phyloP scores from a whole-genome alignment of 306 rosid genomes.

The Cucumis sativus region Cucumber_9930_V3 NC_026661.2:3402001-3402500 shows the following conservation, averaged over 20 bases:
- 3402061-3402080: too few relatives aligned
- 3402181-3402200: background rate
- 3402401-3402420: constrained; percentile 1
- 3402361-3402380: background rate
- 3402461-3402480: background rate
- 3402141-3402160: too few relatives aligned
- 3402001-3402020: too few relatives aligned
- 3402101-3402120: too few relatives aligned
- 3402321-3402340: background rate
- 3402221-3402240: background rate
- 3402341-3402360: constrained; percentile 2
- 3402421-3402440: constrained; percentile 1
- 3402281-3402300: background rate
- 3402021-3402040: too few relatives aligned
- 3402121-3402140: too few relatives aligned
- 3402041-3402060: too few relatives aligned
- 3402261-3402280: background rate
- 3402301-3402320: background rate
- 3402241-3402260: background rate
- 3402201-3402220: background rate
- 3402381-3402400: constrained; percentile 4
- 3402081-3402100: too few relatives aligned
- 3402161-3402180: too few relatives aligned
- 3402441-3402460: background rate
- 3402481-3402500: background rate